phyloP scores from a whole-genome alignment of 176 grass and related monocot species.

The Lolium rigidum region DNA sequence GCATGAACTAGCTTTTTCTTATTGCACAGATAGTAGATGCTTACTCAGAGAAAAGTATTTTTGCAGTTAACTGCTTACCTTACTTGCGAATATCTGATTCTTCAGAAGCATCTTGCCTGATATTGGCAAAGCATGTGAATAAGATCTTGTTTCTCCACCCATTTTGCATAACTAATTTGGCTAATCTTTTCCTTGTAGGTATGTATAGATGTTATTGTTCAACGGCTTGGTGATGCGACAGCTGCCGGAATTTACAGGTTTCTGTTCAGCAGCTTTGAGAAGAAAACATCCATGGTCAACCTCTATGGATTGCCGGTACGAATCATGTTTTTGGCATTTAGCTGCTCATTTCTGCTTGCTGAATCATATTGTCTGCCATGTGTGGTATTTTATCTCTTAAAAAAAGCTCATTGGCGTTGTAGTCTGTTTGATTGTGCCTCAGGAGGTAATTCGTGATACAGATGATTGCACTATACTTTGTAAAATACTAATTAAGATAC shows the following conservation, averaged over 20 bases:
- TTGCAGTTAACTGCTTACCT: neutral
- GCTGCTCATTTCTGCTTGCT: neutral
- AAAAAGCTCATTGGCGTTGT: neutral
- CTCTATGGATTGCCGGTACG: conserved; percentile 86
- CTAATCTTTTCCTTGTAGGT: conserved; percentile 48
- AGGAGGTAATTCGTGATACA: conserved; percentile 18
- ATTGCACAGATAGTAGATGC: neutral
- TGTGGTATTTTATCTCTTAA: neutral
- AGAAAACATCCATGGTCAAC: conserved; percentile 64
- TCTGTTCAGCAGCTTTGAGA: conserved; percentile 69
- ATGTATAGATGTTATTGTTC: conserved; percentile 96
- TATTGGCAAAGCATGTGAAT: neutral
- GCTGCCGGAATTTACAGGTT: conserved; percentile 85
- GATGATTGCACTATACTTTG: neutral
- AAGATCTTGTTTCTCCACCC: neutral
- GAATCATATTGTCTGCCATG: neutral
- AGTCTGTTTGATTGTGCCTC: neutral
- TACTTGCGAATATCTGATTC: conserved; percentile 21
- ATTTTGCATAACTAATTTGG: neutral
- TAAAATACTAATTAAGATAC: conserved; percentile 4
- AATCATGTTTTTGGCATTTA: conserved; percentile 27
- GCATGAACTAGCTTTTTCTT: neutral
- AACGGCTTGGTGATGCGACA: conserved; percentile 92
- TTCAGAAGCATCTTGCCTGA: neutral
- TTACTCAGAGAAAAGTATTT: neutral